Evolutionary conservation across 2,329 filamentous ascomycete species (phyloP).

Genomic region (Zarea fungicola): DNA sequence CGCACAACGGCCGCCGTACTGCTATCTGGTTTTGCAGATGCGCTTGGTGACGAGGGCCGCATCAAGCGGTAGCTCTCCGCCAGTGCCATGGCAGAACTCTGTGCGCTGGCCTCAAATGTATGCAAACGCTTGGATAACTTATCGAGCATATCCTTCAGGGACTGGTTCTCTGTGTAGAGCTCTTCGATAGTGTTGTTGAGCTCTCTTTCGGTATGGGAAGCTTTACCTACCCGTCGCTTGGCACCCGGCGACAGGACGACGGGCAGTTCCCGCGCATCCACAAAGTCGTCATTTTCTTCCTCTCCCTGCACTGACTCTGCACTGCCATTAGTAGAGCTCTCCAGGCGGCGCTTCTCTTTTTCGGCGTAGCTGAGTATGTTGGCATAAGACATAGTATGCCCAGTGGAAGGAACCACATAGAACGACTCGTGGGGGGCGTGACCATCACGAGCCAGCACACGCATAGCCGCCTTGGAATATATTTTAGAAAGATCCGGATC

Average conservation of each 20-base stretch:
- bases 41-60: slow-evolving; percentile 49
- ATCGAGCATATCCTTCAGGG: slow-evolving; percentile 78
- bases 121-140: slow-evolving; percentile 83
- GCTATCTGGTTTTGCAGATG: slow-evolving; percentile 22
- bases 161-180: slow-evolving; percentile 80
- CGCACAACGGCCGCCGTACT: slow-evolving; percentile 26
- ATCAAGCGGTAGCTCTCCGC: slow-evolving; percentile 73
- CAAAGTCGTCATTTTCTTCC: slow-evolving; percentile 77
- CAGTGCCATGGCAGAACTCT: slow-evolving; percentile 78
- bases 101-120: slow-evolving; percentile 87
- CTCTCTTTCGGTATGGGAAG: slow-evolving; percentile 36
- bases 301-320: slow-evolving; percentile 43
- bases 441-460: slow-evolving; percentile 67
- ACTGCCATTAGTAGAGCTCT: slow-evolving; percentile 45
- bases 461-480: slow-evolving; percentile 79
- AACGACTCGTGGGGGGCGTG: slow-evolving; percentile 70
- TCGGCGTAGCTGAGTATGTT: slow-evolving; percentile 72
- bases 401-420: slow-evolving; percentile 88
- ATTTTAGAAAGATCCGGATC: slow-evolving; percentile 77
- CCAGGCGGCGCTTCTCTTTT: slow-evolving; percentile 58
- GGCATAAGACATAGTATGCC: slow-evolving; percentile 88
- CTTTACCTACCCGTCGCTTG: slow-evolving; percentile 36
- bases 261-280: slow-evolving; percentile 72
- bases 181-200: slow-evolving; percentile 75
- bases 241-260: slow-evolving; percentile 38